Base-by-base conservation (phyloP, 768 basidiomycete genomes). In the Termitomyces sp. region DNA sequence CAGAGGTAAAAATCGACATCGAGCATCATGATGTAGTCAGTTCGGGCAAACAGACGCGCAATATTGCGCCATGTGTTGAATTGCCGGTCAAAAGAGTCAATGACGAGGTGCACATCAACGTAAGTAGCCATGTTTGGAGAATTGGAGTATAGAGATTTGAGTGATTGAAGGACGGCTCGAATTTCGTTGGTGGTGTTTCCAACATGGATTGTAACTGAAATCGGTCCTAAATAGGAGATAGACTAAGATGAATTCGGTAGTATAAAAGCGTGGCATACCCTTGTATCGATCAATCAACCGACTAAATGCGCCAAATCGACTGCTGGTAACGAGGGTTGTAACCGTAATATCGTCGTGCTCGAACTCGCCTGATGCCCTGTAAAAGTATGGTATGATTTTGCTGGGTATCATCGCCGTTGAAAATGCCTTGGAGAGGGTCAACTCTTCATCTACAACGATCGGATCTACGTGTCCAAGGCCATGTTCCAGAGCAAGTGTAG, bases 41-140 rank as follows among this genome's bases (percentile, higher is more conserved):
- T 93, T 13, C 90, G 81, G 4, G 91, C 86, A 63, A 92, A 91
- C 48, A 91, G 74, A 39, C 93, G 83, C 3, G 92, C 93, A 40
- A 85, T 81, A 66, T 94, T 94, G 32, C 93, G 80, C 89, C 91
- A 94, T 22, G 89, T 84, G 68, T 95, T 95, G 76, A 95, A 87
- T 66, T 93, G 89, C 5, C 91, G 82, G 56, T 87, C 86, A 59
- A 88, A 89, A 3, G 82, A 78, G 62, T 92, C 90, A 59, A 94
- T 75, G 29, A 94, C 86, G 48, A 95, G 83, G 64, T 95, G 93
- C 12, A 94, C 83, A 66, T 94, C 93, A 47, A 94, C 89, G 61
- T 80, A 84, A 25, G 69, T 72, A 42, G 80, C 71, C 80, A 94
- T 88, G 52, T 71, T 75, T 1, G 81, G 81, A 3, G 84, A 84